phyloP scores from a whole-genome alignment of 495 filamentous ascomycete genomes.

The Elasticomyces elasticus region DNA sequence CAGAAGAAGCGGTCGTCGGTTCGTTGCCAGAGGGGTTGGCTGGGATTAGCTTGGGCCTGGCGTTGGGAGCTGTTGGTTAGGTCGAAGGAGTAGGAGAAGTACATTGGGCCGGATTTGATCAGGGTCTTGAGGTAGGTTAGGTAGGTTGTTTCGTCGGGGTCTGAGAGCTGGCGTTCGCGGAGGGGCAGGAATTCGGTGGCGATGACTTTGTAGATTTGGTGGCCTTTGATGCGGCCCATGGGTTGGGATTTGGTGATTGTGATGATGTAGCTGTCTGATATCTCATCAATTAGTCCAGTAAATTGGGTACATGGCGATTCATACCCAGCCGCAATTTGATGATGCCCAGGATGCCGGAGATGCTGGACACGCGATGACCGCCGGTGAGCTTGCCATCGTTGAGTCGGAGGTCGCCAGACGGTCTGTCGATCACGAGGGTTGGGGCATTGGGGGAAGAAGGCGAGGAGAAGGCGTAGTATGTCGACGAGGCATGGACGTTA shows the following conservation, averaged over 20 bases:
- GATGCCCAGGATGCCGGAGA: constrained; percentile 87
- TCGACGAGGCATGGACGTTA: constrained; percentile 82
- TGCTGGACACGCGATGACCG: constrained; percentile 78
- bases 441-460: constrained; percentile 84
- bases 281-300: constrained; percentile 16
- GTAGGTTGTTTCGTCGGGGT: constrained; percentile 88
- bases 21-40: constrained; percentile 73
- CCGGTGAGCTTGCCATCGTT: constrained; percentile 64
- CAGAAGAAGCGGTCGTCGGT: constrained; percentile 98
- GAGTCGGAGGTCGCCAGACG: constrained; percentile 82
- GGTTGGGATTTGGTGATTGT: constrained; percentile 90
- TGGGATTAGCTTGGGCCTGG: constrained; percentile 60
- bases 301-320: background rate
- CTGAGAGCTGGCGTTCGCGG: constrained; percentile 81
- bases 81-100: constrained; percentile 94
- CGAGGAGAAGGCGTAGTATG: constrained; percentile 92
- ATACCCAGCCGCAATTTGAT: constrained; percentile 82
- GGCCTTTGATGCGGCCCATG: constrained; percentile 80
- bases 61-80: constrained; percentile 92
- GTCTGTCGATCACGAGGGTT: constrained; percentile 77
- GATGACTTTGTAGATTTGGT: constrained; percentile 86
- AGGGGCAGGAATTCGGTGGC: constrained; percentile 89
- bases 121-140: constrained; percentile 65
- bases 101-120: constrained; percentile 79
- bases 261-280: constrained; percentile 87